Evolutionary conservation across 306 rosid genomes (phyloP).

Genomic region (Sesbania bispinosa): DNA sequence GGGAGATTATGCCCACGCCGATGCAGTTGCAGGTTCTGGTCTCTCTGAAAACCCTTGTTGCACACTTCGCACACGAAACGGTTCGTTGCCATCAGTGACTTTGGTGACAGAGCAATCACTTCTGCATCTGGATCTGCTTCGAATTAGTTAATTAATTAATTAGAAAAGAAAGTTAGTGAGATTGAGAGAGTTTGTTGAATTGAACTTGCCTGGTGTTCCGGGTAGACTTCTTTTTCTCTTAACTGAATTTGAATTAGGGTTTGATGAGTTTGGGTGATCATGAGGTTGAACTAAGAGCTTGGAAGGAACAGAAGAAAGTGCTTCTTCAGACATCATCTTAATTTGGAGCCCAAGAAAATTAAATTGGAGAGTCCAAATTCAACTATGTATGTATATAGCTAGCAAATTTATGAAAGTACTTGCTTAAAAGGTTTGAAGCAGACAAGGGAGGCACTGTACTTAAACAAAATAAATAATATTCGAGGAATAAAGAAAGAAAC

Average conservation of each 20-base stretch:
- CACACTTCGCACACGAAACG: no score
- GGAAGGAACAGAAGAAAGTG: conserved; percentile 16
- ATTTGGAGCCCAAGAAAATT: background rate
- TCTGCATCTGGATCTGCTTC: conserved; percentile 92
- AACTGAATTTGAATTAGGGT: conserved; percentile 37
- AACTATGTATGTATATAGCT: no score
- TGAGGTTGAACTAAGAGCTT: no score
- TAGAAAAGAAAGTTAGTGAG: no score
- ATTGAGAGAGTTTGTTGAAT: no score
- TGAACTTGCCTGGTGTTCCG: conserved; percentile 70
- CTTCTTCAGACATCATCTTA: conserved; percentile 28
- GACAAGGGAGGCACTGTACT: background rate
- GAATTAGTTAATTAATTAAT: background rate
- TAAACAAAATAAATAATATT: background rate
- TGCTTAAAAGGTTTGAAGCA: background rate
- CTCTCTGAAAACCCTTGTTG: no score
- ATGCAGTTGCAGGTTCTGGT: no score
- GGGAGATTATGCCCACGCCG: no score
- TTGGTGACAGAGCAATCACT: no score
- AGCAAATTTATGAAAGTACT: background rate
- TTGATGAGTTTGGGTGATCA: conserved; percentile 24
- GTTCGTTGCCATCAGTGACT: no score
- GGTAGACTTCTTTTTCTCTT: conserved; percentile 77
- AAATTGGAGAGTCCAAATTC: no score
- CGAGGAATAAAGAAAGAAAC: no score